Evolutionary conservation across 2,329 filamentous ascomycete genomes (phyloP), one percentile per base, ranked within the genome.

Genomic region (Mycosphaerella sp.): DNA sequence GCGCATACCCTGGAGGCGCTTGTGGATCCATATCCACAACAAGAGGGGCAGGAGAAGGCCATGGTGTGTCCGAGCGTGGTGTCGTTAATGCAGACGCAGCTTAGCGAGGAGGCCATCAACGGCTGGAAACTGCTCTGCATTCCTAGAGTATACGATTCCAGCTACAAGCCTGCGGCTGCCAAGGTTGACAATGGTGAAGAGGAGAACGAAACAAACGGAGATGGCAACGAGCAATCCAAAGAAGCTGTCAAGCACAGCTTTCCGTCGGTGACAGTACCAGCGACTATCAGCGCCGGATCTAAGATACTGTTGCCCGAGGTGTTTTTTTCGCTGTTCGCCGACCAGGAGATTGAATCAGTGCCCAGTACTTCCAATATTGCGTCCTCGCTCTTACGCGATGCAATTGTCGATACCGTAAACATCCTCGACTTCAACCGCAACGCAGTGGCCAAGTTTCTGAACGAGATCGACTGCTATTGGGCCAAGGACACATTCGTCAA

Each of bases 391-490:
- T 78, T 98, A 52, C 82, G 93, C 42, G 93, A 98, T 68, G 82
- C 82, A 0, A 78, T 97, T 49, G 79, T 88, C 35, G 93, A 98
- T 67, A 96, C 90, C 0, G 93, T 98, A 71, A 96, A 96, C 66
- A 84, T 89, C 45, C 78, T 98, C 13, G 82, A 97, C 71, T 95
- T 89, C 74, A 98, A 97, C 70, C 85, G 93, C 55, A 87, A 89
- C 61, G 80, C 84, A 30, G 85, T 87, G 0, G 91, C 93, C 35
- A 88, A 89, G 52, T 93, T 89, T 62, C 74, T 98, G 32, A 95
- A 96, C 63, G 90, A 97, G 62, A 77, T 96, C 32, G 93, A 98
- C 69, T 94, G 87, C 70, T 98, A 93, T 71, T 98, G 95, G 73
- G 80, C 89, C 0, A 82, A 87, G 8, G 81, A 84, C 49, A 96